Evolutionary conservation across 768 basidiomycete genomes (phyloP).

Genomic region (Auriscalpium microsporum): DNA sequence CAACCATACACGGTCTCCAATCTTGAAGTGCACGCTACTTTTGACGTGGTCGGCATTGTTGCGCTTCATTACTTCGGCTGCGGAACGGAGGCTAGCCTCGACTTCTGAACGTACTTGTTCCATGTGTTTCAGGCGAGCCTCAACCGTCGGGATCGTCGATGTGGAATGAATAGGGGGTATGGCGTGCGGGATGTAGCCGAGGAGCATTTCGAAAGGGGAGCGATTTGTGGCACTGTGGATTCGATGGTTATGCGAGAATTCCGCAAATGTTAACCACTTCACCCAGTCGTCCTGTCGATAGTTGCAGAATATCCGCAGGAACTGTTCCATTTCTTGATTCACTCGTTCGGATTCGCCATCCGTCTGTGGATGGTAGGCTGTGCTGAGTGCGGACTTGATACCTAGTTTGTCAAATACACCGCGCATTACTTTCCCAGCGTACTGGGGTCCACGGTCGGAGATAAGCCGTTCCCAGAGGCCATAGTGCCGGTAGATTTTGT

Average conservation of each 20-base stretch:
- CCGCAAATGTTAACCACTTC: conserved; percentile 19
- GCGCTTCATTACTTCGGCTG: conserved; percentile 1
- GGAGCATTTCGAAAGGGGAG: conserved; percentile 22
- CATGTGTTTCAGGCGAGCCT: background rate
- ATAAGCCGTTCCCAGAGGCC: no score
- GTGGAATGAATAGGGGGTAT: background rate
- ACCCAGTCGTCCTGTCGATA: conserved; percentile 26
- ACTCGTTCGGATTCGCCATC: conserved; percentile 31
- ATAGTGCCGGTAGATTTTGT: no score
- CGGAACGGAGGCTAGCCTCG: background rate
- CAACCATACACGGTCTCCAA: conserved; percentile 3
- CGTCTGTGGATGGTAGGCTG: conserved; percentile 28
- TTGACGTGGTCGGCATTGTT: conserved; percentile 1
- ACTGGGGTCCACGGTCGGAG: no score
- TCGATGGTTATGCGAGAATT: conserved; percentile 28
- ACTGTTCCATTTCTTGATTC: conserved; percentile 27
- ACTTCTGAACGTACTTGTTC: background rate
- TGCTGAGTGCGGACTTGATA: no score
- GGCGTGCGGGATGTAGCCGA: background rate
- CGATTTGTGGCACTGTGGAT: conserved; percentile 16
- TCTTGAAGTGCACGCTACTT: background rate
- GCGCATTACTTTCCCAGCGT: no score
- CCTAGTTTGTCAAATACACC: no score
- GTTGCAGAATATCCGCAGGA: conserved; percentile 23
- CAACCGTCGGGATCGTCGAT: background rate